phyloP scores from a whole-genome alignment of 2,329 filamentous ascomycete species.

The Berkeleyomyces basicola region DNA sequence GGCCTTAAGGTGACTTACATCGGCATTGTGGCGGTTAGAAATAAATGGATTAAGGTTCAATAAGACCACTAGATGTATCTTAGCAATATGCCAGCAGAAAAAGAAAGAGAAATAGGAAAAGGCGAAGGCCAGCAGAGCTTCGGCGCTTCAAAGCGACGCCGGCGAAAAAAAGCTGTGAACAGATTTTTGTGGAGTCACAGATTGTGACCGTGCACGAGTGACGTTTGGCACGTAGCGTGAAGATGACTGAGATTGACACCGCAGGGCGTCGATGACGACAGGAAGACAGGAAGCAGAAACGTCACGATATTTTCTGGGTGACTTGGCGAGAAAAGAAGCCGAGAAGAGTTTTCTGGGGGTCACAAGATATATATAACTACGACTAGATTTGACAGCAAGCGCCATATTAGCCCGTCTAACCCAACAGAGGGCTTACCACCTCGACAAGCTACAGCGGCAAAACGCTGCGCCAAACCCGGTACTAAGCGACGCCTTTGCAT shows the following conservation, averaged over 20 bases:
- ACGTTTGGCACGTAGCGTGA: not conserved
- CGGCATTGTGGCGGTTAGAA: slow-evolving; percentile 6
- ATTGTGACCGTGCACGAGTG: not conserved
- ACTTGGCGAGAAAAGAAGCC: too few species aligned
- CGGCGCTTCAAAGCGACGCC: not conserved
- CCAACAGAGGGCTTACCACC: too few species aligned
- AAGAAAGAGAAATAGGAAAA: not conserved
- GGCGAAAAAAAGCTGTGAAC: not conserved
- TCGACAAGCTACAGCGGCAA: too few species aligned
- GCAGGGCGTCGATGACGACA: not conserved
- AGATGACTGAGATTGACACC: not conserved
- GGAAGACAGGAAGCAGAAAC: not conserved
- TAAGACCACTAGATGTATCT: not conserved
- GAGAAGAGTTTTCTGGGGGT: too few species aligned
- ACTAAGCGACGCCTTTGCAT: too few species aligned
- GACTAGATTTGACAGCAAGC: too few species aligned
- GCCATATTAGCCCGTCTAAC: too few species aligned
- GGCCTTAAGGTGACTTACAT: slow-evolving; percentile 7
- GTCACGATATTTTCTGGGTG: not conserved
- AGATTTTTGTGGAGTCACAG: slow-evolving; percentile 4
- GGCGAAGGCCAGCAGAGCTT: not conserved
- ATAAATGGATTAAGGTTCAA: not conserved
- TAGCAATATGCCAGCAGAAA: not conserved
- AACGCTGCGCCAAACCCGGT: too few species aligned
- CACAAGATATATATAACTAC: too few species aligned